Base-by-base conservation (phyloP, 2,329 filamentous ascomycete genomes). In the Ophiostoma sp. region DNA sequence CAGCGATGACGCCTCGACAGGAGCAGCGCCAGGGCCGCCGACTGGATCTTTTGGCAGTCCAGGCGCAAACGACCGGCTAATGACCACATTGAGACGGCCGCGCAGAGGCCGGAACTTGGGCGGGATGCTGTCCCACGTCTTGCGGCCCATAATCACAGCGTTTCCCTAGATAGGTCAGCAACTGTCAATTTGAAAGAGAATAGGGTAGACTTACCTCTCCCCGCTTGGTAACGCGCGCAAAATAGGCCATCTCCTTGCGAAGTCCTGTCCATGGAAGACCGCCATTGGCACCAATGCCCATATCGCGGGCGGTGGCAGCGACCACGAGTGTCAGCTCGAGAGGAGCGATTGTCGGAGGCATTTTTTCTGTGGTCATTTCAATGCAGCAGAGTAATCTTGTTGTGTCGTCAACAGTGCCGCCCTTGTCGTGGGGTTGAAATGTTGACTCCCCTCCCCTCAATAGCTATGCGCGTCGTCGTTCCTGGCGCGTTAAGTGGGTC, bases 91-190 rank as follows among this genome's bases (percentile, higher is more conserved):
- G 69, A 94, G 85, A 11, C 96, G 87, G 75, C 90, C 92, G 75
- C 89, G 91, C 45, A 99, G 86, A 22, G 96, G 96, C 2, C 94
- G 88, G 80, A 96, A 94, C 70, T 86, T 87, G 7, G 85, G 80
- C 1, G 96, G 95, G 74, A 99, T 95, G 76, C 91, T 94, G 70
- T 97, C 94, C 91, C 95, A 99, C 0, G 96, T 99, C 83, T 97
- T 98, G 79, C 96, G 92, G 74, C 96, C 96, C 96, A 99, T 99
- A 77, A 99, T 92, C 70, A 98, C 93, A 22, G 93, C 92, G 81
- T 95, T 95, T 76, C 84, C 73, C 57, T 52, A 48, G 28, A 22
- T 15, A 45, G 45, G 50, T 45, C 45, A 69, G 17, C 0, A 7
- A 1, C 42, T 45, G 7, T 39, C 3, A 22, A 28, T 15, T 66